phyloP scores from a whole-genome alignment of 306 rosid genomes.

The Sphenostylis stenocarpa region DNA sequence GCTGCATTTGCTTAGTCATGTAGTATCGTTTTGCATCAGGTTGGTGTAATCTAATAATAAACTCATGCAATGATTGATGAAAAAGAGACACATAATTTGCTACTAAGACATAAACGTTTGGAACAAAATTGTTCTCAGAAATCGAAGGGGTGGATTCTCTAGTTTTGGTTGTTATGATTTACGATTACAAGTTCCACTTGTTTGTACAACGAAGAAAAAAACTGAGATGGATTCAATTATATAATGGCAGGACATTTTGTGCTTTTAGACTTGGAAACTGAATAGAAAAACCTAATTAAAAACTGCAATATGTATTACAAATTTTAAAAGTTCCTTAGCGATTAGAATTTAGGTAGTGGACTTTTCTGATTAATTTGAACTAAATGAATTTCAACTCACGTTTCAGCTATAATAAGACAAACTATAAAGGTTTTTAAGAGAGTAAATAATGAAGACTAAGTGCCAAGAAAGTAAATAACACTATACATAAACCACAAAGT shows the following conservation, averaged over 20 bases:
- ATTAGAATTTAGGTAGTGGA: neutral
- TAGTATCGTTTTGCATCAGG: neutral
- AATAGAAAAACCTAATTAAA: neutral
- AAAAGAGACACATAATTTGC: neutral
- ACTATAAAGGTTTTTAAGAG: neutral
- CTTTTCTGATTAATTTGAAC: neutral
- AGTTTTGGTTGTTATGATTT: neutral
- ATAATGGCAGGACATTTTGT: neutral
- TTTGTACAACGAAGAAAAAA: neutral
- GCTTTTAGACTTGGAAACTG: neutral
- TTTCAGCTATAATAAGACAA: neutral
- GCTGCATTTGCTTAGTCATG: neutral
- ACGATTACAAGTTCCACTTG: neutral
- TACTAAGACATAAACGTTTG: neutral
- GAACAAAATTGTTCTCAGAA: neutral
- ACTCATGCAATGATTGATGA: neutral
- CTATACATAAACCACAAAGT: slow-evolving; percentile 2
- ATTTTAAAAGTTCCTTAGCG: neutral
- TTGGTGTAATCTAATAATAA: neutral
- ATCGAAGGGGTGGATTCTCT: neutral
- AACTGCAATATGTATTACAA: too few relatives aligned
- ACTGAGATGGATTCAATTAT: neutral
- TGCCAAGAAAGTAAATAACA: neutral
- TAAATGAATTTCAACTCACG: neutral
- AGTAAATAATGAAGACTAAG: neutral